Percentiles rank a stretch among this genome's conserved stretches.
phyloP scores from a whole-genome alignment of 371 early-diverging fungal species.

The Mortierella sp. region DNA sequence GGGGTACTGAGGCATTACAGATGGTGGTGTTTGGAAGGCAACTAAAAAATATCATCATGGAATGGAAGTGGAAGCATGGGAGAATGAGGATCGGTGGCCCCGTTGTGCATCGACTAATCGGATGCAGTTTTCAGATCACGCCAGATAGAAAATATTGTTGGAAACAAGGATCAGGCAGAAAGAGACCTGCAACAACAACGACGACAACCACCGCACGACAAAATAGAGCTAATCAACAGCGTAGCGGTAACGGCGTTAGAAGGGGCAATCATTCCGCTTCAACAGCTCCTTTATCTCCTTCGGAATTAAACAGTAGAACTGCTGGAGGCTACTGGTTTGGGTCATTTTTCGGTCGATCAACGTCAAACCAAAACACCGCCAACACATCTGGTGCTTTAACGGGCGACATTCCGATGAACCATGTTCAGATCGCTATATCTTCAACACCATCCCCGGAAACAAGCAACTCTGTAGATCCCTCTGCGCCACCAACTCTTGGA shows the following conservation, averaged over 20 bases:
- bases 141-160: conserved; percentile 43
- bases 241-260: background rate
- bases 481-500: background rate
- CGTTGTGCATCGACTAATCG: conserved; percentile 26
- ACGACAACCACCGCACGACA: background rate
- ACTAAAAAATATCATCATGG: conserved; percentile 44
- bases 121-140: conserved; percentile 34
- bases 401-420: background rate
- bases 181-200: background rate
- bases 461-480: background rate
- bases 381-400: background rate
- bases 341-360: conserved; percentile 4
- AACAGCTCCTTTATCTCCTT: background rate
- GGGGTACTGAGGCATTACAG: conserved; percentile 48
- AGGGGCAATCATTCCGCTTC: background rate
- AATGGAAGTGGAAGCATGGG: conserved; percentile 44
- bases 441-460: background rate
- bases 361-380: background rate
- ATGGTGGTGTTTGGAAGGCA: conserved; percentile 51
- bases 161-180: conserved; percentile 36
- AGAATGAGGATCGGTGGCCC: conserved; percentile 43
- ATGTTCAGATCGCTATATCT: background rate
- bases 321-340: conserved; percentile 1
- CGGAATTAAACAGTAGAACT: background rate
- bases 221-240: background rate